Evolutionary conservation across 169 alveolate species (phyloP), one percentile per base, ranked within the genome.

Genomic region (Cryptosporidium xiaoi): DNA sequence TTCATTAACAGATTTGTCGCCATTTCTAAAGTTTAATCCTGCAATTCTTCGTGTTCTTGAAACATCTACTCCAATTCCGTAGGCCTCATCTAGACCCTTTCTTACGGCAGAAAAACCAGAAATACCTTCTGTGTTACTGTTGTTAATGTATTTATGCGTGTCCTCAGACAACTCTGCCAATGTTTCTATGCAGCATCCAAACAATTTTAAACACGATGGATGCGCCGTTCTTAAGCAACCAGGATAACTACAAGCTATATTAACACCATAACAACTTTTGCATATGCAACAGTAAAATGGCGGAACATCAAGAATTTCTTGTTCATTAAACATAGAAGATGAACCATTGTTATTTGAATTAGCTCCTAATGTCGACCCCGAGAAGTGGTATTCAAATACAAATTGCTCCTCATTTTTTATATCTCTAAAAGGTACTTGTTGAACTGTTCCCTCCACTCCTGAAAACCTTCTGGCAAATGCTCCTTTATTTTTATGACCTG

Each of bases 211-310:
- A 56, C 84, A 71, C 2, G 58, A 50, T 12, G 84, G 71, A 56
- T 71, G 84, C 12, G 84, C 84, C 7, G 69, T 71, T 56, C 84
- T 53, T n/a, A 34, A 31, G 29, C 84, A 71, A 4, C 84, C 84
- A 2, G 84, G 71, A 20, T 56, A 40, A 24, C 34, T 55, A 44
- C 84, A 71, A 7, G 71, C 53, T 15, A 71, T 7, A 71, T 56
- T 71, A n/a, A 71, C 84, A 16, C 84, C 84, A 24, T 56, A 71
- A 27, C 84, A 36, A 20, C 84, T 71, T 31, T 71, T 71, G 36
- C 84, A 71, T 16, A 71, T 71, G 58, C 84, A 71, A 71, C 84
- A 71, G 36, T 56, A 71, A 34, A 71, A 53, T 16, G 29, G 24
- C 12, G 84, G 84, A 4, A 71, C 36, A 33, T 71, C 84, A 8